Base-by-base conservation (phyloP, 2,329 filamentous ascomycete species). In the Beauveria brongniartii region DNA sequence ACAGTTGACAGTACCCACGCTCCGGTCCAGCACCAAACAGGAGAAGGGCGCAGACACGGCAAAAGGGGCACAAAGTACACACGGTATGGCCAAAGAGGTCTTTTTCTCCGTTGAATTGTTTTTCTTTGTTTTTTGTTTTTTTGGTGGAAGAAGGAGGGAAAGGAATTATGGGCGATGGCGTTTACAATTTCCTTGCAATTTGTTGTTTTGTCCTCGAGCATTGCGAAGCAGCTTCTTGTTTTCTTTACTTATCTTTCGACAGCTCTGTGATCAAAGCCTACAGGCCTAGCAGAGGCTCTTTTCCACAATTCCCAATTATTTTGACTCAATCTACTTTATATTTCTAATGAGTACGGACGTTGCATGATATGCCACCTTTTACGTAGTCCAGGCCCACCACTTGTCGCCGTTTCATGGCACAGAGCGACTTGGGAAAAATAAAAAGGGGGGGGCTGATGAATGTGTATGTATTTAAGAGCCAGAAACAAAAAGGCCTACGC, bases 131-230 rank as follows among this genome's bases (percentile, higher is more conserved):
- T 56, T 48, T 26, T 57, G 41, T 26, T 26, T 48, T 40, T 41
- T 4, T 40, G 9, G 37, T 16, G 24, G 26, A 50, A 20, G n/a
- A 51, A 34, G 22, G 61, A 48, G 41, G 28, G 14, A 47, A 8
- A 20, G 18, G 18, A 55, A 47, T 30, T 14, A 37, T 44, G 59
- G 58, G 52, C 18, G 59, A 61, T 34, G 59, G 59, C 59, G 59
- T 61, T 61, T 54, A 30, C 34, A 63, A 43, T 64, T 24, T 60
- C 46, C 43, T 59, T 47, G 55, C 55, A 26, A 40, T 46, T 48
- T 58, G 28, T 41, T n/a, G 22, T 58, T 58, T 58, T 56, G 34
- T 28, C 24, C n/a, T 55, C 48, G 5, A 57, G 51, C 61, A 56
- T 37, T 58, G 59, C 56, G 60, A 51, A 50, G 46, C 55, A 43